Base-by-base conservation (phyloP, 164 flowering plant species). In the Santalum album region DNA sequence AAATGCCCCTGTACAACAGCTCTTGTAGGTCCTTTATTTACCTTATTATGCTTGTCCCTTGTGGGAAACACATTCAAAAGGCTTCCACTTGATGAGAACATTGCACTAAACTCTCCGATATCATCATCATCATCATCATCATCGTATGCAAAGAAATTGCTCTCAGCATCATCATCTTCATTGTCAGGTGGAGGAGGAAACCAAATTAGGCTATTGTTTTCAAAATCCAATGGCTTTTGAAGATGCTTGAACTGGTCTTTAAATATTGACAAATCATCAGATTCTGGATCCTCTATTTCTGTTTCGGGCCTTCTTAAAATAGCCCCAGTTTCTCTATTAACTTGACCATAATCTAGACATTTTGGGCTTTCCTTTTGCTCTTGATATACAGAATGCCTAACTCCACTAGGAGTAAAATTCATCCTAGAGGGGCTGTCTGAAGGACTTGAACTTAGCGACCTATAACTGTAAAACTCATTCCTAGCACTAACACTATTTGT, bases 101-200 rank as follows among this genome's bases (percentile, higher is more conserved):
- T 36, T 22, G 68, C 54, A 54, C 73, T 72, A 11, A 79, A 69
- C 11, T 75, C 84, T 34, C 89, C 96, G 66, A 76, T 53, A 53
- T 84, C 80, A 54, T 89, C 95, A 65, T 84, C 80, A 54, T 89
- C 95, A 65, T 88, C 98, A 1, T 89, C 95, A 65, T 91, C 96
- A 51, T 89, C 96, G 62, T 84, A 86, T 29, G 64, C 47, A 62
- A 86, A 82, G 63, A 72, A 79, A 66, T 64, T 76, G 58, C 62
- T 66, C 58, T 82, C 96, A 18, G 46, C 60, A 26, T 87, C 96
- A 59, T 84, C 80, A 56, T 72, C 70, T 61, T 71, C 86, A 62
- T 78, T 78, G 20, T 84, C 83, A 24, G 94, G 84, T 12, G 87
- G 89, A 42, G 96, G 98, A 59, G 98, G 98, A 66, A 72, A 73